Conservation (phyloP, 2,329 filamentous ascomycete species). For the Trichoderma endophyticum region DNA sequence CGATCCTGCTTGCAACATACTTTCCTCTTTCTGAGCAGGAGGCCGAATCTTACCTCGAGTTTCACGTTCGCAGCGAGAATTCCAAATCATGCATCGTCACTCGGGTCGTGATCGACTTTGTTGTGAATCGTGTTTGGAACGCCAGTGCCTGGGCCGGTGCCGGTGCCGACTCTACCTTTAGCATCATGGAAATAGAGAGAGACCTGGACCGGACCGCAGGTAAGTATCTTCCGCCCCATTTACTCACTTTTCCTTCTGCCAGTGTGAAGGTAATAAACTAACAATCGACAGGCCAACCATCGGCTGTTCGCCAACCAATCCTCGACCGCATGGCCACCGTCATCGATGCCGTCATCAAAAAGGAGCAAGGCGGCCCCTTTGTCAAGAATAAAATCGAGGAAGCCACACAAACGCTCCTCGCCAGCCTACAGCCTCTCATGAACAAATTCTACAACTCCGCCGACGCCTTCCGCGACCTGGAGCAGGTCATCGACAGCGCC, state of each 20-base stretch:
- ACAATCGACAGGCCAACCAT: constrained; percentile 32
- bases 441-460: constrained; percentile 34
- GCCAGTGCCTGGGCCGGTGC: constrained; percentile 40
- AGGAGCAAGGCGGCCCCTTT: constrained; percentile 31
- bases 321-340: constrained; percentile 37
- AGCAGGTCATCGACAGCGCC: constrained; percentile 39
- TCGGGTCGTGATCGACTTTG: constrained; percentile 41
- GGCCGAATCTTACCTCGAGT: constrained; percentile 40
- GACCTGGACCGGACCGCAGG: constrained; percentile 37
- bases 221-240: constrained; percentile 22
- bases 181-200: constrained; percentile 36
- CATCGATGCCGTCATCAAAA: constrained; percentile 38
- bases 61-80: constrained; percentile 39
- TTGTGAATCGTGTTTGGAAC: constrained; percentile 42
- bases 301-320: constrained; percentile 37
- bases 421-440: constrained; percentile 39
- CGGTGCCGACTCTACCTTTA: constrained; percentile 34
- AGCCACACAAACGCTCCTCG: constrained; percentile 39
- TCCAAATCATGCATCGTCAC: constrained; percentile 44
- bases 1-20: constrained; percentile 37
- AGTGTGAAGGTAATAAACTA: neutral
- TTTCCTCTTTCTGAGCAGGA: constrained; percentile 38
- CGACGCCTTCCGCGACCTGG: constrained; percentile 43
- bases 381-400: constrained; percentile 38
- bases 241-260: neutral